A percentile compares a stretch with the other conserved stretches of the same genome.
These are phyloP conservation scores for Umbellularia californica DNA, from an alignment of 164 flowering plant genomes.

Conservation along the genomic window DNA sequence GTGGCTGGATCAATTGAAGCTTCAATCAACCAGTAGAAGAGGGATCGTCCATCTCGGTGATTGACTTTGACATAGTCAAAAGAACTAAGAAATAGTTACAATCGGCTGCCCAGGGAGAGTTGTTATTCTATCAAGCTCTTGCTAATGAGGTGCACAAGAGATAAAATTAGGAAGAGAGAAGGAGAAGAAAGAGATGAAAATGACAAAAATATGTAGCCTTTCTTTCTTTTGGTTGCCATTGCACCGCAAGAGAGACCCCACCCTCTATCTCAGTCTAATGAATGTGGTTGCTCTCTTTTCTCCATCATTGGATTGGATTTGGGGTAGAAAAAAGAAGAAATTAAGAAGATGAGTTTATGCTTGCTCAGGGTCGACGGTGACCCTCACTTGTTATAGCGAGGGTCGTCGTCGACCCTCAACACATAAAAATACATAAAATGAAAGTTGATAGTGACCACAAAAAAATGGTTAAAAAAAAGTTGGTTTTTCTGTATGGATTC, in stretches of 20 bases:
- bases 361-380: no score
- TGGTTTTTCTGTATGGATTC: no score
- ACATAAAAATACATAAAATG: no score
- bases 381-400: no score
- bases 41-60: constrained; percentile 59
- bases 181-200: neutral
- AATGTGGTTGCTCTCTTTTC: no score
- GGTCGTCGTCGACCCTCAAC: no score
- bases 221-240: neutral
- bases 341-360: no score
- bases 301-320: no score
- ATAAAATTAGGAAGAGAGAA: neutral
- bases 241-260: neutral
- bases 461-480: no score
- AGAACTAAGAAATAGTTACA: constrained; percentile 55
- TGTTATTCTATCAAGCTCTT: constrained; percentile 43
- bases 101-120: constrained; percentile 73
- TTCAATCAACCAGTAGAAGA: constrained; percentile 81
- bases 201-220: neutral
- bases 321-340: no score
- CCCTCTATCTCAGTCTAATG: neutral
- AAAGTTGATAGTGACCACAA: no score
- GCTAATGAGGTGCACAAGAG: constrained; percentile 12
- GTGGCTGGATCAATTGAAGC: constrained; percentile 31
- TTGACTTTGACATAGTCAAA: constrained; percentile 79